These are phyloP conservation scores for Aristolochia californica DNA, from an alignment of 164 flowering plant species.

Conservation along the genomic window DNA sequence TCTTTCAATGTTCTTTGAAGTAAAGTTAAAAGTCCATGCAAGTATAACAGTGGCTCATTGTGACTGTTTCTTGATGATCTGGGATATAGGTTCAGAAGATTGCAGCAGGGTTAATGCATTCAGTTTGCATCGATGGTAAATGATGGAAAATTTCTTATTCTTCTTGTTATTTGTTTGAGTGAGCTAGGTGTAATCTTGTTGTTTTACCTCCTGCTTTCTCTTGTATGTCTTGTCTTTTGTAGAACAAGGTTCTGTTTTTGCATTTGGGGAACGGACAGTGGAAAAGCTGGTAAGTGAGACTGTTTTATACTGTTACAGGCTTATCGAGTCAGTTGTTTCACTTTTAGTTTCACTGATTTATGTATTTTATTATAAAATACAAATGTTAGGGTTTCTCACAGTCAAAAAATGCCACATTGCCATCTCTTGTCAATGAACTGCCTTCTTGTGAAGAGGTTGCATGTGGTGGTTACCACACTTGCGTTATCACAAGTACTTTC, in stretches of 20 bases:
- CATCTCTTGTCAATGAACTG: conserved; percentile 36
- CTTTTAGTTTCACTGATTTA: conserved; percentile 9
- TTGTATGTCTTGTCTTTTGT: conserved; percentile 7
- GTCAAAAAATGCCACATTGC: conserved; percentile 30
- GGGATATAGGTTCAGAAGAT: conserved; percentile 47
- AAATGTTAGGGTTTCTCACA: conserved; percentile 42
- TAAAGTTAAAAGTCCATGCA: no score
- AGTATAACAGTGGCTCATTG: no score
- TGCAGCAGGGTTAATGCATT: conserved; percentile 88
- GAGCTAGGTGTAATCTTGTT: background rate
- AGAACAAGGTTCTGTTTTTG: conserved; percentile 72
- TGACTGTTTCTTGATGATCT: conserved; percentile 2
- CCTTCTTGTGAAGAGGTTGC: conserved; percentile 67
- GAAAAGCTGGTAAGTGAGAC: conserved; percentile 38
- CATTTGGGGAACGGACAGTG: conserved; percentile 64
- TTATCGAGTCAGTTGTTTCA: background rate
- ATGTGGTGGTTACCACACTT: conserved; percentile 98
- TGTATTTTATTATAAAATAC: background rate
- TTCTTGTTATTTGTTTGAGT: no score
- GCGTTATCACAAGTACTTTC: conserved; percentile 63
- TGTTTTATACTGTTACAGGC: background rate
- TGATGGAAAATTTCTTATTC: background rate
- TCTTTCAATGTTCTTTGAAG: no score
- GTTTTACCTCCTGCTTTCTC: background rate
- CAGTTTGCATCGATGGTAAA: conserved; percentile 75